Evolutionary conservation across 129 eudicot species (phyloP).

Genomic region (Artemisia argyi): DNA sequence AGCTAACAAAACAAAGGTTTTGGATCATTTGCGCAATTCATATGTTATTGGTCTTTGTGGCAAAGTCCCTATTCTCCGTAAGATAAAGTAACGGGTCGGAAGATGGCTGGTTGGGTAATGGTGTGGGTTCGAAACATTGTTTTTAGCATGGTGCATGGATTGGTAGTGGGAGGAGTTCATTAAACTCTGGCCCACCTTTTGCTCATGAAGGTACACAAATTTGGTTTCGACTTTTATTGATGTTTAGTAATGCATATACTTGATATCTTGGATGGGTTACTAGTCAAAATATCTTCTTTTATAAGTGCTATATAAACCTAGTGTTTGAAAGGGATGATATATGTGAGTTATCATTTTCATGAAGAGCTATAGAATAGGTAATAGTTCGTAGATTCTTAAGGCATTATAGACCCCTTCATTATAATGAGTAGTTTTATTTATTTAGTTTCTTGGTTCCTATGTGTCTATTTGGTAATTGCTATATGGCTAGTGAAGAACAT

Average conservation of each 20-base stretch:
- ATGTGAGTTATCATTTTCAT: slow-evolving; percentile 7
- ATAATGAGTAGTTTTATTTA: neutral
- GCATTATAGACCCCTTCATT: neutral
- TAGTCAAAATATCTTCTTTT: neutral
- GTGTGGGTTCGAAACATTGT: too few species aligned
- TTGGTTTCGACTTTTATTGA: slow-evolving; percentile 1
- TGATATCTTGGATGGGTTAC: slow-evolving; percentile 11
- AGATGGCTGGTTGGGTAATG: too few species aligned
- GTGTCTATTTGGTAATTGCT: neutral
- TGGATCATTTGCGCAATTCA: slow-evolving; percentile 66
- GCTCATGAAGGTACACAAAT: slow-evolving; percentile 60
- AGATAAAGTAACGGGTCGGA: too few species aligned
- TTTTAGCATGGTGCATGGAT: slow-evolving; percentile 57
- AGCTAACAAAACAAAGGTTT: slow-evolving; percentile 64
- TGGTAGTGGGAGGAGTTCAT: slow-evolving; percentile 44
- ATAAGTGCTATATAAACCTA: neutral
- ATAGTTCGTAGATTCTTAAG: neutral
- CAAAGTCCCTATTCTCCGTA: too few species aligned
- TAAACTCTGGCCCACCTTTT: slow-evolving; percentile 46
- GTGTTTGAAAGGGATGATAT: slow-evolving; percentile 1
- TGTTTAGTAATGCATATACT: slow-evolving; percentile 11
- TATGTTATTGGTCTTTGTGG: slow-evolving; percentile 88
- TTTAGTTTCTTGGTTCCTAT: neutral
- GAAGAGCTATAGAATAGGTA: slow-evolving; percentile 3
- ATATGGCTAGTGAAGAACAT: too few species aligned